A percentile compares a stretch with the other conserved stretches of the same genome.
Conservation (phyloP, 352 stramenopile genomes). For the Discostella stelligera region DNA sequence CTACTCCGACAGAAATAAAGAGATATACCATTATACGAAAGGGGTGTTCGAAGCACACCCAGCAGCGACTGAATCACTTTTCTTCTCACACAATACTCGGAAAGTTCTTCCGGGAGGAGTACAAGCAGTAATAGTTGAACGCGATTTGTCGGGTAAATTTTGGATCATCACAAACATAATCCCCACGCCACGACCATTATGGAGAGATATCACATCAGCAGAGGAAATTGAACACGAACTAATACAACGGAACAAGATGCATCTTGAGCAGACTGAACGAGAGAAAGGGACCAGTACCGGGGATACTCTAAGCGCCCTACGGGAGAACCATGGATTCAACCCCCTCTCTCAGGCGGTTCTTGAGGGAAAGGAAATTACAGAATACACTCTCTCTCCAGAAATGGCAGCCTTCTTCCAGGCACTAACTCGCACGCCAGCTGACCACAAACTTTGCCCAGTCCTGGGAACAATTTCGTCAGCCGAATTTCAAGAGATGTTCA, state of each 20-base stretch:
- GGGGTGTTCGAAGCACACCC: constrained; percentile 31
- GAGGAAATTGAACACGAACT: constrained; percentile 19
- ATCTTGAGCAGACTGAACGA: constrained; percentile 5
- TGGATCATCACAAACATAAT: background rate
- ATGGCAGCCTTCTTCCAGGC: no score
- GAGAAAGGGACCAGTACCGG: background rate
- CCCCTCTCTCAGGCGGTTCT: no score
- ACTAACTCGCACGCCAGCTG: no score
- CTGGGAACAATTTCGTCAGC: no score
- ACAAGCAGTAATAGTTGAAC: background rate
- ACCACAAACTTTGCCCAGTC: no score
- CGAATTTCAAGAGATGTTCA: no score
- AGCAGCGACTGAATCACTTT: background rate
- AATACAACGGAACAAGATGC: constrained; percentile 8
- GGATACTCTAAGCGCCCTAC: no score
- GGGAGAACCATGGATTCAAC: no score
- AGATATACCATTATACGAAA: constrained; percentile 20
- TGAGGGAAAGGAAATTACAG: no score
- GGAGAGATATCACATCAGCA: constrained; percentile 8
- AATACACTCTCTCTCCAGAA: no score
- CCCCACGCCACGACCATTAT: background rate
- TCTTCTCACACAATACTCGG: constrained; percentile 19
- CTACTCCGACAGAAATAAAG: background rate
- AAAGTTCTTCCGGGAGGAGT: constrained; percentile 25
- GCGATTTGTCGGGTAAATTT: no score